Evolutionary conservation across 2,329 filamentous ascomycete genomes (phyloP).

Genomic region (Beauveria sp.): DNA sequence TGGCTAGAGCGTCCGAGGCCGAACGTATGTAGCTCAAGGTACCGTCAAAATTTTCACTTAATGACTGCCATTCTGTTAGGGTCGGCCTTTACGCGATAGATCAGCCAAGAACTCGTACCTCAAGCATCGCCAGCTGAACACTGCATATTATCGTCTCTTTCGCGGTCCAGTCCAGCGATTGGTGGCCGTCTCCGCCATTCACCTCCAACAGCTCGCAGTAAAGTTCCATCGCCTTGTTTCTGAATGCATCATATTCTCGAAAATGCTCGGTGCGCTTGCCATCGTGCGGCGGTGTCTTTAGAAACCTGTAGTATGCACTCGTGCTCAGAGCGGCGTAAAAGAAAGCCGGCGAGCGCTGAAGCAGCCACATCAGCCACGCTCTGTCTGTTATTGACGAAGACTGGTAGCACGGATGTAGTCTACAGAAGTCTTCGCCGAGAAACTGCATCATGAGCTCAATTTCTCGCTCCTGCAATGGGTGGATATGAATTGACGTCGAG

Average conservation of each 20-base stretch:
- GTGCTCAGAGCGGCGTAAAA: not conserved
- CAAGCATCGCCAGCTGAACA: not conserved
- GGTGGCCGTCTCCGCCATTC: not conserved
- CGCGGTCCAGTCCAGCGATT: not conserved
- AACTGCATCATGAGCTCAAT: not conserved
- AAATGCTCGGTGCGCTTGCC: not conserved
- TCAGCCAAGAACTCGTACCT: not conserved
- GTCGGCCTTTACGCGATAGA: not conserved
- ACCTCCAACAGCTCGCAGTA: not conserved
- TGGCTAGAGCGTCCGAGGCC: not conserved
- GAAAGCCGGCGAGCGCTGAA: constrained; percentile 1
- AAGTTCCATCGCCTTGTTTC: not conserved
- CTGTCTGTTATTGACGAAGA: not conserved
- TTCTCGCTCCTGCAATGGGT: not conserved
- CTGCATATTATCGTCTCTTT: not conserved
- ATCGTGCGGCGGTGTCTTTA: not conserved
- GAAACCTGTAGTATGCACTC: not conserved
- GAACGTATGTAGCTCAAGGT: no score
- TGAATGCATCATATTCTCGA: not conserved
- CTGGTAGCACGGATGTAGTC: not conserved
- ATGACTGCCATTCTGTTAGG: not conserved
- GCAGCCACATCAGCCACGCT: not conserved
- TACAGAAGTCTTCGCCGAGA: not conserved
- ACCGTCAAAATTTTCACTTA: not conserved
- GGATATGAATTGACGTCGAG: not conserved